Conservation (phyloP, 441 rosid species). For the Eutrema salsugineum region DNA sequence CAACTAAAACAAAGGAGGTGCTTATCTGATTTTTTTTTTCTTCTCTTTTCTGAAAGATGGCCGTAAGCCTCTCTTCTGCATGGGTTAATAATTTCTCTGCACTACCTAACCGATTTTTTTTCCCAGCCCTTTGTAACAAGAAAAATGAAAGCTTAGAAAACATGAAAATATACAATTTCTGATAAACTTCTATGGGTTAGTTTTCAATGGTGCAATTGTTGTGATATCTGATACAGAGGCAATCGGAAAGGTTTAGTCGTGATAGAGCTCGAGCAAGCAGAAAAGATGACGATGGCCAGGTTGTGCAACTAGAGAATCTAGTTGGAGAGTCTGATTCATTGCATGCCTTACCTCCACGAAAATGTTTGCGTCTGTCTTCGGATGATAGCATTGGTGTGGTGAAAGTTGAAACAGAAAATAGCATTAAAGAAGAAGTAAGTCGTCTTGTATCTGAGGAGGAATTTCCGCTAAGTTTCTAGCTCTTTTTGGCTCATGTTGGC, state of each 20-base stretch:
- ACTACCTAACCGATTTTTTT: neutral
- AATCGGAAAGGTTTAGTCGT: slow-evolving; percentile 66
- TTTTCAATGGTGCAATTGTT: slow-evolving; percentile 4
- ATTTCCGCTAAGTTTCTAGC: neutral
- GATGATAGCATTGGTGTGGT: slow-evolving; percentile 70
- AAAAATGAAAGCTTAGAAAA: slow-evolving; percentile 4
- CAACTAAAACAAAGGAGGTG: neutral
- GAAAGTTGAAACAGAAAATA: slow-evolving; percentile 73
- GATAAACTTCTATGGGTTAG: slow-evolving; percentile 6
- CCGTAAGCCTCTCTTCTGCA: slow-evolving; percentile 1
- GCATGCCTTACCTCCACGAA: slow-evolving; percentile 33
- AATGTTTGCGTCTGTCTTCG: slow-evolving; percentile 51
- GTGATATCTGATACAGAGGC: slow-evolving; percentile 55
- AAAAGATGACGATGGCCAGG: slow-evolving; percentile 56
- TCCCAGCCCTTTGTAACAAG: neutral
- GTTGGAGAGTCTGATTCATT: slow-evolving; percentile 64
- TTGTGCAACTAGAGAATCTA: slow-evolving; percentile 48
- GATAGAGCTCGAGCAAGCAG: slow-evolving; percentile 57
- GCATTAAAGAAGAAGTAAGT: slow-evolving; percentile 82
- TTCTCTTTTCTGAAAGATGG: slow-evolving; percentile 4
- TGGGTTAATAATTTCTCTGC: neutral
- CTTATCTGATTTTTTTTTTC: neutral
- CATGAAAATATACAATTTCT: neutral
- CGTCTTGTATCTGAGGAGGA: slow-evolving; percentile 41
- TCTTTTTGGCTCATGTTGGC: neutral